phyloP scores from a whole-genome alignment of 1,139 yeast species.

The Trichomonascaceae sp. region DNA sequence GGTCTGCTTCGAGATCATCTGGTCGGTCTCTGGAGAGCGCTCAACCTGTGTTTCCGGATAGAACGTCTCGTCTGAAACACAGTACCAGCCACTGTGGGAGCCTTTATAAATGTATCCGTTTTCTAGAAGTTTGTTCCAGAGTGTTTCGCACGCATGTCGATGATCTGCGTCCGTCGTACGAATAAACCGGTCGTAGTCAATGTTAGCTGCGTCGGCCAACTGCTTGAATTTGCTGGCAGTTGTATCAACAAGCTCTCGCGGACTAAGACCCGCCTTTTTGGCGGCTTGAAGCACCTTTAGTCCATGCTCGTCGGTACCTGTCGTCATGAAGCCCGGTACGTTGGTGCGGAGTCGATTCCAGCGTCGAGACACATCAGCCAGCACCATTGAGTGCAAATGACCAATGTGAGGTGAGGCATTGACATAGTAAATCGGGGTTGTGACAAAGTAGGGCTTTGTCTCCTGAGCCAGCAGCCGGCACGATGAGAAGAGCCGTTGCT shows the following conservation, averaged over 20 bases:
- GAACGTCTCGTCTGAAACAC: constrained; percentile 87
- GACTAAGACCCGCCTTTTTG: constrained; percentile 39
- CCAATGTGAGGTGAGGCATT: constrained; percentile 95
- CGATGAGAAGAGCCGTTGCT: too few relatives aligned
- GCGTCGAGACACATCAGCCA: constrained; percentile 65
- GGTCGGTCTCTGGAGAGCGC: constrained; percentile 25
- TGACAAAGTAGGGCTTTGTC: constrained; percentile 36
- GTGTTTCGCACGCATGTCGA: constrained; percentile 41
- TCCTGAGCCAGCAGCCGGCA: constrained; percentile 2
- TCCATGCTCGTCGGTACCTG: constrained; percentile 98
- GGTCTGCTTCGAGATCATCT: constrained; percentile 55
- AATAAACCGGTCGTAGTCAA: constrained; percentile 64
- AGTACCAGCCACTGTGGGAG: constrained; percentile 86
- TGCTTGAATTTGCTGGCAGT: constrained; percentile 50
- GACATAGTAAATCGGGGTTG: constrained; percentile 93
- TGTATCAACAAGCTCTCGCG: constrained; percentile 60
- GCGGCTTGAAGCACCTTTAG: constrained; percentile 74
- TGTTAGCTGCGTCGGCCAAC: constrained; percentile 43
- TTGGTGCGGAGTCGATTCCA: constrained; percentile 53
- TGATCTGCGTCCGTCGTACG: constrained; percentile 87
- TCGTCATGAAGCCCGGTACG: constrained; percentile 36
- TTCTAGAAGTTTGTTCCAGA: constrained; percentile 53
- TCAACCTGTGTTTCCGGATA: constrained; percentile 72
- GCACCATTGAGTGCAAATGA: constrained; percentile 76
- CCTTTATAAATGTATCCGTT: constrained; percentile 71